Evolutionary conservation across 2,329 filamentous ascomycete species (phyloP).

Genomic region (Xylariaceae sp.): DNA sequence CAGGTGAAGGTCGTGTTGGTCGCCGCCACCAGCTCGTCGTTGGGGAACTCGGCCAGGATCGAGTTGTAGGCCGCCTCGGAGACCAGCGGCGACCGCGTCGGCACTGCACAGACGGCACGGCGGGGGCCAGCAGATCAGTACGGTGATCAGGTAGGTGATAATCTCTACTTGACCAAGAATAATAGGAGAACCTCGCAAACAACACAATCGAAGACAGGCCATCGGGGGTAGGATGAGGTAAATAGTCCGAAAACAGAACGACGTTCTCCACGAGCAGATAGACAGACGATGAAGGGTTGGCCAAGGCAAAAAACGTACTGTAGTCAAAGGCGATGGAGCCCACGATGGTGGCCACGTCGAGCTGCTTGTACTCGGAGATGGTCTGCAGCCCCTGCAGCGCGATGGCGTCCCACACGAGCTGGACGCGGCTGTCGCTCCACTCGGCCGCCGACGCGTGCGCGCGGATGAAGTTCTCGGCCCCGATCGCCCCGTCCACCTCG

Average conservation of each 20-base stretch:
- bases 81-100: constrained; percentile 6
- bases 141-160: too few relatives aligned
- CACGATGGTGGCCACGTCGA: constrained; percentile 8
- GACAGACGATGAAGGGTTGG: too few relatives aligned
- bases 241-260: too few relatives aligned
- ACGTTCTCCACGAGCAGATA: too few relatives aligned
- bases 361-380: constrained; percentile 8
- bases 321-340: constrained; percentile 10
- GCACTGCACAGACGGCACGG: too few relatives aligned
- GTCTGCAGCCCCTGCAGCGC: constrained; percentile 8
- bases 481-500: constrained; percentile 12
- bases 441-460: constrained; percentile 8
- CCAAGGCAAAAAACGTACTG: too few relatives aligned
- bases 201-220: too few relatives aligned
- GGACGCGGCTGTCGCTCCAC: constrained; percentile 7
- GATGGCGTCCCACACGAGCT: constrained; percentile 12
- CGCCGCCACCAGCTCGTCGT: constrained; percentile 8
- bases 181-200: too few relatives aligned
- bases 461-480: constrained; percentile 6
- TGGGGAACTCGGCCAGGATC: constrained; percentile 8
- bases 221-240: too few relatives aligned
- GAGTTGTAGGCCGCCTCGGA: constrained; percentile 9
- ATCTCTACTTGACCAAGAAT: too few relatives aligned
- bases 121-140: too few relatives aligned
- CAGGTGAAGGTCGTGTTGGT: constrained; percentile 14